Conservation (phyloP, 495 filamentous ascomycete genomes). For the Acidomyces sp. region DNA sequence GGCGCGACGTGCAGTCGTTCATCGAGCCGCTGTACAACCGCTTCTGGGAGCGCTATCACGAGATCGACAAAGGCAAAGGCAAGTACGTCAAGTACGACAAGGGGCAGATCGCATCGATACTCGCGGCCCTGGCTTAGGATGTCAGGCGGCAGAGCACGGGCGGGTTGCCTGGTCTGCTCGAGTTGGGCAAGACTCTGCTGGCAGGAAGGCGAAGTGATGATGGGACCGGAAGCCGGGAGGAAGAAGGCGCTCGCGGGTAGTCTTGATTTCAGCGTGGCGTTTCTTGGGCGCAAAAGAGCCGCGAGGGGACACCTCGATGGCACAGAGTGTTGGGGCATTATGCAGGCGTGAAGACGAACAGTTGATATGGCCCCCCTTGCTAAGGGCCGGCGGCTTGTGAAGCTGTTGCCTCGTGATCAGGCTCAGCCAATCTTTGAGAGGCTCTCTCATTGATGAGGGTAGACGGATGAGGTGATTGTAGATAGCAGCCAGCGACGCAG, state of each 20-base stretch:
- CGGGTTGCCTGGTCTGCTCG: background rate
- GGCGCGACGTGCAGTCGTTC: slow-evolving; percentile 70
- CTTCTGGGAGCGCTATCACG: slow-evolving; percentile 96
- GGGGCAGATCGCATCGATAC: slow-evolving; percentile 25
- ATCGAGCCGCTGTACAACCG: slow-evolving; percentile 88
- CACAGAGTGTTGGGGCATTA: too few species aligned
- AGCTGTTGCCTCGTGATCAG: too few species aligned
- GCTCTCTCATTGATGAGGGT: too few species aligned
- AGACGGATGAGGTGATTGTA: too few species aligned
- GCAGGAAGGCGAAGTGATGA: background rate
- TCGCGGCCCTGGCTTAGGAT: slow-evolving; percentile 25
- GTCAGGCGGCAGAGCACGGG: slow-evolving; percentile 4
- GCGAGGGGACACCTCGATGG: too few species aligned
- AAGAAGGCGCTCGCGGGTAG: background rate
- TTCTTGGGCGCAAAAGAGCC: too few species aligned
- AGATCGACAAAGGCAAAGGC: slow-evolving; percentile 88
- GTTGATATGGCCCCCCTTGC: too few species aligned
- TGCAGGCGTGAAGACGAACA: too few species aligned
- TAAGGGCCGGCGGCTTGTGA: too few species aligned
- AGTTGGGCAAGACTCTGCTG: background rate
- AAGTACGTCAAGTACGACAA: slow-evolving; percentile 99
- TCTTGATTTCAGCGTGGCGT: background rate
- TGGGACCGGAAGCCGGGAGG: background rate
- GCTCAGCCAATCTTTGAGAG: too few species aligned
- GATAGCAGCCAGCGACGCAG: too few species aligned